Evolutionary conservation across 768 basidiomycete species (phyloP).

Genomic region (Dictyophora rubrovolvata): DNA sequence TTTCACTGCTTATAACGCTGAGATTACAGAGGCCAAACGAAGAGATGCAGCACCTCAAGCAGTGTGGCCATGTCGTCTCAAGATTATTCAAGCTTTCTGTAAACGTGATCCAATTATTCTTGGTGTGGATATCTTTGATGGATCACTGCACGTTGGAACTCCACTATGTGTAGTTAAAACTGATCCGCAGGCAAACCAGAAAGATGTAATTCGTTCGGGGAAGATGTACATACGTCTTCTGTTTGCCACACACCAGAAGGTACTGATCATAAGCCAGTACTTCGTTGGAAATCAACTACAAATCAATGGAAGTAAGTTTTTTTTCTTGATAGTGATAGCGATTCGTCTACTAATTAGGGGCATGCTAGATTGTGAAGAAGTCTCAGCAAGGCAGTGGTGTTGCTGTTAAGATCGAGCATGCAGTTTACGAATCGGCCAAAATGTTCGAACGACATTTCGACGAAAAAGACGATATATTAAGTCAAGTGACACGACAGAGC

Average conservation of each 20-base stretch:
- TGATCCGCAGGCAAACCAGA: slow-evolving; percentile 82
- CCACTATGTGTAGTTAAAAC: slow-evolving; percentile 90
- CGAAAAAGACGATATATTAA: slow-evolving; percentile 89
- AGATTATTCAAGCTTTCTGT: slow-evolving; percentile 87
- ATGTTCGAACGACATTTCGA: slow-evolving; percentile 95
- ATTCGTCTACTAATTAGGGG: background rate
- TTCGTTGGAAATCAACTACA: slow-evolving; percentile 96
- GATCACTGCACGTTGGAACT: slow-evolving; percentile 82
- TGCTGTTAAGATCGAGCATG: slow-evolving; percentile 97
- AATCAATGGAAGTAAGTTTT: slow-evolving; percentile 57
- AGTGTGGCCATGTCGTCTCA: slow-evolving; percentile 92
- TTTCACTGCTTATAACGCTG: slow-evolving; percentile 88
- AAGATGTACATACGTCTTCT: slow-evolving; percentile 63
- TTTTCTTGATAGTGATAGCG: background rate
- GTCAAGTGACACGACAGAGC: slow-evolving; percentile 82
- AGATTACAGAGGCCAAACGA: slow-evolving; percentile 87
- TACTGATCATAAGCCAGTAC: slow-evolving; percentile 42
- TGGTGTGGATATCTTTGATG: slow-evolving; percentile 93
- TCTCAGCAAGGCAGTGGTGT: slow-evolving; percentile 92
- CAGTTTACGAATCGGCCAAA: slow-evolving; percentile 89
- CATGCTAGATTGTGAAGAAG: slow-evolving; percentile 72
- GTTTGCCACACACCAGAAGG: slow-evolving; percentile 3
- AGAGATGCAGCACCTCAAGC: slow-evolving; percentile 89
- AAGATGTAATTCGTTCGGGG: slow-evolving; percentile 84
- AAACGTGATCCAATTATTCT: slow-evolving; percentile 97